Evolutionary conservation across 1,139 yeast species (phyloP).

Genomic region (Taphrina betulina): DNA sequence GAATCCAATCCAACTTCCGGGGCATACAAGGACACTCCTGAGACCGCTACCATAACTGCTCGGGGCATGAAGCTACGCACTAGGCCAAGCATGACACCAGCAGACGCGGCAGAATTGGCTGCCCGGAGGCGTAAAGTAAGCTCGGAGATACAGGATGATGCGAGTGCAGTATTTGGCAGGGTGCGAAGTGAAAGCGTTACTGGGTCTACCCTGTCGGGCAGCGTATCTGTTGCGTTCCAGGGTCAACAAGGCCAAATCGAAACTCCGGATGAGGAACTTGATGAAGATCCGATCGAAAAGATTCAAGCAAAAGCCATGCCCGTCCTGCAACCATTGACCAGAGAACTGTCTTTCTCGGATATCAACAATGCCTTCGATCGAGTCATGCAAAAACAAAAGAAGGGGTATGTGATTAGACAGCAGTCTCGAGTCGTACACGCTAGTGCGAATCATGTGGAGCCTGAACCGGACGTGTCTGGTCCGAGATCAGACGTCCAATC

Average conservation of each 20-base stretch:
- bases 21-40: conserved; percentile 1
- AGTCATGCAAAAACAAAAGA: conserved; percentile 31
- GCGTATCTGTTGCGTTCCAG: not conserved
- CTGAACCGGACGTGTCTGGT: not conserved
- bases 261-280: not conserved
- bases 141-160: conserved; percentile 3
- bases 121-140: conserved; percentile 31
- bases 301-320: conserved; percentile 19
- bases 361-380: conserved; percentile 28
- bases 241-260: not conserved
- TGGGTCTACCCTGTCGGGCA: not conserved
- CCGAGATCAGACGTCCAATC: no score
- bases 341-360: conserved; percentile 26
- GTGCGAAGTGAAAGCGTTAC: conserved; percentile 13
- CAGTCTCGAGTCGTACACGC: conserved; percentile 35
- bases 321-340: conserved; percentile 19
- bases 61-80: conserved; percentile 21
- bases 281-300: not conserved
- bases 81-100: conserved; percentile 31
- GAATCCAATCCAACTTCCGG: conserved; percentile 3
- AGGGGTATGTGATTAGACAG: conserved; percentile 34
- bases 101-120: conserved; percentile 23
- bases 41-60: conserved; percentile 27
- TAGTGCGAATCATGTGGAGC: not conserved
- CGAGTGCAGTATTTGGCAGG: not conserved